These are phyloP conservation scores for Coemansia furcata DNA, from an alignment of 192 early-diverging fungal genomes.

Conservation along the genomic window DNA sequence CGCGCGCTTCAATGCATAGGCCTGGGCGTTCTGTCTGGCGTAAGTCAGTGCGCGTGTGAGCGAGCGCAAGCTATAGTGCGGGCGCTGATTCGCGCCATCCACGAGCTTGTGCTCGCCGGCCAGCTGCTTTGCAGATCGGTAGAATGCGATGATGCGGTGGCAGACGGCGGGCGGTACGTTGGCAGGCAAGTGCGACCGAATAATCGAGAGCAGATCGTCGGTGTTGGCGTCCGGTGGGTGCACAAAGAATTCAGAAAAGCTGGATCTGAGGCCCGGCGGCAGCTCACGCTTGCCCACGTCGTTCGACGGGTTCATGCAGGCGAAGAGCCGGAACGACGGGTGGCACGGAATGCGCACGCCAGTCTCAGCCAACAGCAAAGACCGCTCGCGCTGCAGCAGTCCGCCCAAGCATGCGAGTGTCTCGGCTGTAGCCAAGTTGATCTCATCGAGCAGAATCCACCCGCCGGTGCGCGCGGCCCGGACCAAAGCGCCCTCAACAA, in stretches of 20 bases:
- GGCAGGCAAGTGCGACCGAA: constrained; percentile 69
- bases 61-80: constrained; percentile 92
- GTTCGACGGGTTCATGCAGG: constrained; percentile 99
- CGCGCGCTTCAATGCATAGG: constrained; percentile 79
- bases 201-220: constrained; percentile 81
- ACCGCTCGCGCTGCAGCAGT: constrained; percentile 80
- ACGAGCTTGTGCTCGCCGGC: constrained; percentile 70
- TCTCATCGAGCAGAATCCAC: constrained; percentile 97
- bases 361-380: constrained; percentile 85
- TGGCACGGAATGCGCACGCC: constrained; percentile 90
- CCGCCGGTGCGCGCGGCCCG: constrained; percentile 86
- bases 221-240: constrained; percentile 80
- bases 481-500: constrained; percentile 92
- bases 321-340: constrained; percentile 91
- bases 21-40: constrained; percentile 63
- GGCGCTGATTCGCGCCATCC: constrained; percentile 84
- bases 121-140: constrained; percentile 69
- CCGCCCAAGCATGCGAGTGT: constrained; percentile 91
- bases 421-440: constrained; percentile 95
- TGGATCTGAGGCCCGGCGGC: constrained; percentile 82
- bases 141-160: constrained; percentile 77
- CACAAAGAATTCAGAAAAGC: constrained; percentile 96
- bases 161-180: constrained; percentile 32
- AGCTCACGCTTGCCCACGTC: constrained; percentile 98
- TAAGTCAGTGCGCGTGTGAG: constrained; percentile 86